Evolutionary conservation across 2,329 filamentous ascomycete species (phyloP).

Genomic region (Catunica adiposa): DNA sequence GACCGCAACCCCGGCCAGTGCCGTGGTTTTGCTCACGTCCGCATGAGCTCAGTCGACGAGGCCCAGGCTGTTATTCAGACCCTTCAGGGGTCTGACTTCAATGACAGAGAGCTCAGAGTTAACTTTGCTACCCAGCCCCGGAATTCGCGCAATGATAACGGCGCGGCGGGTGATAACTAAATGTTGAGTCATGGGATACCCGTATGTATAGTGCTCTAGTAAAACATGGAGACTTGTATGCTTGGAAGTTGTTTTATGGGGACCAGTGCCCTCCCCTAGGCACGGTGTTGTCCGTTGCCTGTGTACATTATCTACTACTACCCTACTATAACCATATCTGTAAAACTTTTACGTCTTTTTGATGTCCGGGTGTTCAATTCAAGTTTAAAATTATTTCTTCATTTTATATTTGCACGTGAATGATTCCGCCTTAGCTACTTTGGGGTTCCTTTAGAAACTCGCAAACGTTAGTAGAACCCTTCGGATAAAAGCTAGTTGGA

Average conservation of each 20-base stretch:
- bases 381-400: too few relatives aligned
- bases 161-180: neutral
- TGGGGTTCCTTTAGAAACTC: too few relatives aligned
- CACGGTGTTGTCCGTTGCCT: neutral
- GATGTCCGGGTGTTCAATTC: too few relatives aligned
- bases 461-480: too few relatives aligned
- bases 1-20: slow-evolving; percentile 64
- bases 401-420: too few relatives aligned
- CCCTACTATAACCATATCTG: too few relatives aligned
- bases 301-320: neutral
- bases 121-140: slow-evolving; percentile 39
- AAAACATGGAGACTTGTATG: neutral
- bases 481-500: too few relatives aligned
- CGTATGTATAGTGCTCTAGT: too few relatives aligned
- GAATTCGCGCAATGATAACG: neutral
- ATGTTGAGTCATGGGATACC: neutral
- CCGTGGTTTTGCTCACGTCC: slow-evolving; percentile 69
- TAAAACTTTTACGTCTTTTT: too few relatives aligned
- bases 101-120: slow-evolving; percentile 47
- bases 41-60: slow-evolving; percentile 53
- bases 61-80: slow-evolving; percentile 43
- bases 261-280: neutral
- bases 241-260: neutral
- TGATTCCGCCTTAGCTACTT: too few relatives aligned
- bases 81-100: slow-evolving; percentile 41